Conservation (phyloP, 192 early-diverging fungal species). For the Podila epicladia region DNA sequence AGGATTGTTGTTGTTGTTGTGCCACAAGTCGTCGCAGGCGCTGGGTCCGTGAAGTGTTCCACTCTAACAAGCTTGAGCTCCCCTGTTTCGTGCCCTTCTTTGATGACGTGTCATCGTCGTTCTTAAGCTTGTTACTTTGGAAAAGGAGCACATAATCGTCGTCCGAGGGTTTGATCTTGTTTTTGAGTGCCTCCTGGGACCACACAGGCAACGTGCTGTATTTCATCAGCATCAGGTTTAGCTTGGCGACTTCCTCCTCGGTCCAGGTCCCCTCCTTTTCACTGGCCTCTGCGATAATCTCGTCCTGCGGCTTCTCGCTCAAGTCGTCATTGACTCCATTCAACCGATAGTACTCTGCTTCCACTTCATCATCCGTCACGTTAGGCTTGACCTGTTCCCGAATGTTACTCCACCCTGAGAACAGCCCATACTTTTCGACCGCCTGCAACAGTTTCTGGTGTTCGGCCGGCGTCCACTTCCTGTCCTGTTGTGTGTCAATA, state of each 20-base stretch:
- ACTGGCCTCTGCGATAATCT: background rate
- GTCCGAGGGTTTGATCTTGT: constrained; percentile 1
- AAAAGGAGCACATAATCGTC: constrained; percentile 19
- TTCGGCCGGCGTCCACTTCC: constrained; percentile 26
- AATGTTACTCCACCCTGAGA: constrained; percentile 33
- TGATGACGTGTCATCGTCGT: background rate
- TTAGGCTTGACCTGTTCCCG: constrained; percentile 28
- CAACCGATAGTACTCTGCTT: constrained; percentile 42
- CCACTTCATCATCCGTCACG: constrained; percentile 18
- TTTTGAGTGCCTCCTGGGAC: constrained; percentile 8
- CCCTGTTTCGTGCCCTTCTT: background rate
- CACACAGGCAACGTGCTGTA: constrained; percentile 29
- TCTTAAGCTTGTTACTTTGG: background rate
- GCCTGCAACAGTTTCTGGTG: constrained; percentile 25
- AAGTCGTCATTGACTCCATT: constrained; percentile 13
- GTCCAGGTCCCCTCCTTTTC: constrained; percentile 17
- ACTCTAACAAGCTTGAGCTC: background rate
- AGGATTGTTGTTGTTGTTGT: constrained; percentile 29
- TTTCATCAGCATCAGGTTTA: constrained; percentile 31
- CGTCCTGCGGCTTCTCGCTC: background rate
- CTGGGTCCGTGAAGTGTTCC: constrained; percentile 1
- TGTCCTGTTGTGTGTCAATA: background rate
- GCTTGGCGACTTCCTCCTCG: constrained; percentile 2
- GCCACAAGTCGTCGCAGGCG: constrained; percentile 22
- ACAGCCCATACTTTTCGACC: constrained; percentile 37